phyloP scores from a whole-genome alignment of 371 early-diverging fungal genomes.

The Mortierella sp. region DNA sequence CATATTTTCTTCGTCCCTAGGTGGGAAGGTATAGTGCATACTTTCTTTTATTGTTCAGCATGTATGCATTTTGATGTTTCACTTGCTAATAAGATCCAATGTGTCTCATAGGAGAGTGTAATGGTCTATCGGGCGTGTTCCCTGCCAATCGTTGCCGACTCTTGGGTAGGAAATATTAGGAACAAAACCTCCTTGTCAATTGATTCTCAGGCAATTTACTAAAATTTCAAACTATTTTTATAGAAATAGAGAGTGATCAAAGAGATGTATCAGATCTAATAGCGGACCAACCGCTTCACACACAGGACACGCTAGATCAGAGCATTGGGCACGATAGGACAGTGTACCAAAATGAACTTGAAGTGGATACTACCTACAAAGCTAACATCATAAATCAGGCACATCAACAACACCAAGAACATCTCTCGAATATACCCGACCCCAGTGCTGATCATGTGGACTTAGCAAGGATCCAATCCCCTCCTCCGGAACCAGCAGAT shows the following conservation, averaged over 20 bases:
- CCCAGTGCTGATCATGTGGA: background rate
- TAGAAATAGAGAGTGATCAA: background rate
- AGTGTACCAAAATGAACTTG: background rate
- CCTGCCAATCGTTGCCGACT: conserved; percentile 52
- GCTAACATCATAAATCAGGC: background rate
- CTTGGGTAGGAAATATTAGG: conserved; percentile 19
- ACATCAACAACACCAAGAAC: background rate
- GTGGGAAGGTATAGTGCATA: conserved; percentile 45
- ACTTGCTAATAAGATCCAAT: background rate
- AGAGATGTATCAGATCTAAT: background rate
- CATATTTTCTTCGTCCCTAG: conserved; percentile 2
- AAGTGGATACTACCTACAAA: background rate
- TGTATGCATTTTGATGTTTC: background rate
- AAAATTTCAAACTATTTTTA: background rate
- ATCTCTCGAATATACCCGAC: background rate
- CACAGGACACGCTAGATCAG: background rate
- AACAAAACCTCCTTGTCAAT: background rate
- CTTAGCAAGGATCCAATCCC: conserved; percentile 14
- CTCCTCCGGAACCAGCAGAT: conserved; percentile 40
- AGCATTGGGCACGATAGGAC: background rate
- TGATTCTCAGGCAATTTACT: background rate
- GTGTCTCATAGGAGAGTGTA: conserved; percentile 29
- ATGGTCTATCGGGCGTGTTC: conserved; percentile 46
- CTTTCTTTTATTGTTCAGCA: background rate
- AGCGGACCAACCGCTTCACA: background rate